Evolutionary conservation across 805 yeast genomes (phyloP), one percentile per base, ranked within the genome.

Genomic region (Wickerhamomyces ciferrii): DNA sequence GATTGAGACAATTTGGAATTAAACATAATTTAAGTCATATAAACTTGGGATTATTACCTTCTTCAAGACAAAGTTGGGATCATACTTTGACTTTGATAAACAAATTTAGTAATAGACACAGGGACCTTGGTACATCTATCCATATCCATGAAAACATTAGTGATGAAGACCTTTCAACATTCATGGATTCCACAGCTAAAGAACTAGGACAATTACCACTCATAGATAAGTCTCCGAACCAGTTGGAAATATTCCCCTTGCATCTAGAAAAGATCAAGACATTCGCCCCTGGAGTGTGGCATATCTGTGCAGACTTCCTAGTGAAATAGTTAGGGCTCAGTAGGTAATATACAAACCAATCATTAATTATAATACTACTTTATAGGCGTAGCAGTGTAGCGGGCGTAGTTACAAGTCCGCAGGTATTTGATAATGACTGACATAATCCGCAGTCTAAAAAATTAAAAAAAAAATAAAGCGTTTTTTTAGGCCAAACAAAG

Each of bases 211-310:
- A 45, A 17, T 35, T 50, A 11, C 11, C 45, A 11, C 24, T 42
- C 14, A 34, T 31, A 50, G 41, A 27, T 18, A 9, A 14, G 4
- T 18, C 31, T 3, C 43, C n/a, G 2, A 14, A 37, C 18, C 21
- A 18, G 13, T 4, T 48, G 6, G 34, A 24, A 23, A 25, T 49
- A 1, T 21, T 21, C n/a, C 52, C 56, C 5, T 23, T 38, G 1
- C 81, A 78, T 49, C 49, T 83, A 10, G 88, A 85, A 51, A 76
- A 69, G 53, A 86, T 89, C 46, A 89, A 88, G 65, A 85, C 92
- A 0, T 88, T 82, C 71, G 95, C 96, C 0, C 96, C 96, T 0
- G 92, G 84, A 42, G 81, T 89, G 2, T 83, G 87, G 83, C 96
- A 88, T 54, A 67, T 86, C 2, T 86, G 87, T 41, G 68, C 74